These are phyloP conservation scores for Lasiodiplodia sp. DNA, from an alignment of 2,329 filamentous ascomycete species.

Conservation along the genomic window DNA sequence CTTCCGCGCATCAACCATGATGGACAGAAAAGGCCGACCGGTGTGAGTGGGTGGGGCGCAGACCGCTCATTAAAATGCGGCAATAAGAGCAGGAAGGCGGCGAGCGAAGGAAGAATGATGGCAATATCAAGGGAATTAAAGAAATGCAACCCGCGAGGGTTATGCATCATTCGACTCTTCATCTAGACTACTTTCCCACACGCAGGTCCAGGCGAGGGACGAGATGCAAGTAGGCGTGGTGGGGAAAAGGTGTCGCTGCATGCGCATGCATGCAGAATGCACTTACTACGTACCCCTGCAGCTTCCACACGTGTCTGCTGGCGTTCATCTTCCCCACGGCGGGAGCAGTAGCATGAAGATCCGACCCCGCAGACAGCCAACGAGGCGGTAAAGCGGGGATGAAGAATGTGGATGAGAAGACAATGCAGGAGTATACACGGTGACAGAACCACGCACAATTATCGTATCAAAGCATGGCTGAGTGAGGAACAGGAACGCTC, in stretches of 20 bases:
- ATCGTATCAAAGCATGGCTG: background rate
- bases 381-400: constrained; percentile 13
- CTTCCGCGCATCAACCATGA: background rate
- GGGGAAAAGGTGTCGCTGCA: too few species aligned
- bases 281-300: background rate
- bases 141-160: background rate
- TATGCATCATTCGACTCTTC: background rate
- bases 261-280: background rate
- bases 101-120: background rate
- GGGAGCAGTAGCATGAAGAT: constrained; percentile 7
- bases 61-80: background rate
- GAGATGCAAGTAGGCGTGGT: background rate
- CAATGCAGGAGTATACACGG: background rate
- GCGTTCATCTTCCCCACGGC: background rate
- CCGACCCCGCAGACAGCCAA: background rate
- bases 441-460: background rate
- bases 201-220: background rate
- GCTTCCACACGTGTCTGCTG: background rate
- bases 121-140: background rate
- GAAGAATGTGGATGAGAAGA: background rate
- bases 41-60: background rate
- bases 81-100: background rate
- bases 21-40: background rate
- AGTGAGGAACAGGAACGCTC: background rate
- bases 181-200: background rate